Percentiles rank a stretch among this genome's conserved stretches.
Conservation (phyloP, 148 eudicot species). For the Spergularia bocconei region DNA sequence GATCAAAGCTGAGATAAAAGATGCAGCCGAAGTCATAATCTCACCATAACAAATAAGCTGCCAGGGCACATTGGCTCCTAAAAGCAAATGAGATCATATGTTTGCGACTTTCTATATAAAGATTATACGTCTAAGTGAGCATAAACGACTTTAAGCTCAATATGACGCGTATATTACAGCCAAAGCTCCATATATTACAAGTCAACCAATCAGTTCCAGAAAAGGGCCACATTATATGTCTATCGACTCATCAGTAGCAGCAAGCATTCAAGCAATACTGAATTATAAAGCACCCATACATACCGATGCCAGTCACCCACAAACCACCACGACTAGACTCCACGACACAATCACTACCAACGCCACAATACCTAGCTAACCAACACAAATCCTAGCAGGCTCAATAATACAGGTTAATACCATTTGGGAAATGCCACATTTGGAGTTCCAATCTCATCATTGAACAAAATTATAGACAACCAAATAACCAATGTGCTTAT, state of each 20-base stretch:
- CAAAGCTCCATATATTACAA: not conserved
- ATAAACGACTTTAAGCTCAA: not conserved
- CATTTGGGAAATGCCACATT: not conserved
- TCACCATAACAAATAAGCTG: not conserved
- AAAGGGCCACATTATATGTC: not conserved
- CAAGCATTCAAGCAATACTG: slow-evolving; percentile 4
- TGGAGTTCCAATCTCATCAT: slow-evolving; percentile 6
- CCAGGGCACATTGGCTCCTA: not conserved
- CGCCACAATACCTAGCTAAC: not conserved
- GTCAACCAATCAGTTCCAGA: not conserved
- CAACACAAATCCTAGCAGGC: not conserved
- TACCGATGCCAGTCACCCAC: not conserved
- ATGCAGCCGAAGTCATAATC: not conserved
- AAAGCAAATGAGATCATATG: not conserved
- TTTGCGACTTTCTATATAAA: not conserved
- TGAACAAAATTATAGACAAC: slow-evolving; percentile 1
- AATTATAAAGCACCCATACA: not conserved
- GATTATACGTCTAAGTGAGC: not conserved
- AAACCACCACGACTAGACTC: not conserved
- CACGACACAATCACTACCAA: not conserved
- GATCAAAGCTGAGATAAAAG: not conserved
- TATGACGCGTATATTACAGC: not conserved
- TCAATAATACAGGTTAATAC: not conserved
- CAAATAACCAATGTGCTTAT: not conserved
- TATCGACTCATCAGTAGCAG: not conserved